phyloP scores from a whole-genome alignment of 169 alveolate genomes.

The Neospora caninum region DNA sequence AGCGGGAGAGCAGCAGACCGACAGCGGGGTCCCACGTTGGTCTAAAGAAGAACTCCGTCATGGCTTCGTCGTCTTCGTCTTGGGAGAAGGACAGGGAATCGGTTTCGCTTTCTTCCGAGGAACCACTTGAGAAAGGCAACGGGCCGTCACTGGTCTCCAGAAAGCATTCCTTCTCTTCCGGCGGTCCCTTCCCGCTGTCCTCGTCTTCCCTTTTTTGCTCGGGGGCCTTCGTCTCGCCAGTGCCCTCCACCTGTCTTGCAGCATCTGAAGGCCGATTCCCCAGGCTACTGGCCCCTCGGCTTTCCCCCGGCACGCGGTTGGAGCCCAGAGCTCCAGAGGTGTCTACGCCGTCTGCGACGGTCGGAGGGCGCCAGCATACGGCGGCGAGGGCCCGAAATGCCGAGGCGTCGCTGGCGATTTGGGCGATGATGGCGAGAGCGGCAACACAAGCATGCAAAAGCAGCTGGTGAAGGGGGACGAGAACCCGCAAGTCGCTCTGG shows the following conservation, averaged over 20 bases:
- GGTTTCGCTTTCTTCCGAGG: background rate
- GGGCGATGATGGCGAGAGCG: background rate
- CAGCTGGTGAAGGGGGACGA: background rate
- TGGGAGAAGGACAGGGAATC: background rate
- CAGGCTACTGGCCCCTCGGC: no score
- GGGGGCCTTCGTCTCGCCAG: background rate
- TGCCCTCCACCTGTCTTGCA: background rate
- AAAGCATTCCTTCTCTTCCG: background rate
- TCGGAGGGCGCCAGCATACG: slow-evolving; percentile 8
- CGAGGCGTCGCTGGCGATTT: background rate
- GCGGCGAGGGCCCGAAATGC: background rate
- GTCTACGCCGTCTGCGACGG: background rate
- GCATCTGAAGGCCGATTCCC: background rate
- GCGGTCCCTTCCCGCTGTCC: background rate
- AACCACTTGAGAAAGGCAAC: background rate
- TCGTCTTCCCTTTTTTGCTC: background rate
- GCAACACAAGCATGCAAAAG: background rate
- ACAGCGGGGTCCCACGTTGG: background rate
- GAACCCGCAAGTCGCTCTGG: background rate
- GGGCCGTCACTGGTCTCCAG: background rate
- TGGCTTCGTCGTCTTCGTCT: slow-evolving; percentile 8
- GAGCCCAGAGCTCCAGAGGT: background rate
- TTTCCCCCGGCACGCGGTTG: background rate
- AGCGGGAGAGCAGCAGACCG: background rate
- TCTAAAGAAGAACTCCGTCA: background rate